phyloP scores from a whole-genome alignment of 1,284 basidiomycete species.

The Schizophyllum amplum region DNA sequence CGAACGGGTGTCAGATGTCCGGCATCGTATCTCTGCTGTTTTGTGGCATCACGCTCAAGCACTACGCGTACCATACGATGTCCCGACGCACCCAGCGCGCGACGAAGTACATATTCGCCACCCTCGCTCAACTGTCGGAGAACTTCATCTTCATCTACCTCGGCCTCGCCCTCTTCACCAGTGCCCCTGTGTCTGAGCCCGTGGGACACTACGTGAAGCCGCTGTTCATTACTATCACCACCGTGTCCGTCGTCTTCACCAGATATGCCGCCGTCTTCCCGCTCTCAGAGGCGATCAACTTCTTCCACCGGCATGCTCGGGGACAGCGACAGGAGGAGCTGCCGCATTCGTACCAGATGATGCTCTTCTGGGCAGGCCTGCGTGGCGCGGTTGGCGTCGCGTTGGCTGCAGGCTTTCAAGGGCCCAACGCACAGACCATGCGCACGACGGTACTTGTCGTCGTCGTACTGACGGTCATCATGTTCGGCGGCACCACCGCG shows the following conservation, averaged over 20 bases:
- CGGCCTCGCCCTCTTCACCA: conserved; percentile 92
- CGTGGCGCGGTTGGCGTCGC: conserved; percentile 97
- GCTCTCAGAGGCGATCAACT: conserved; percentile 91
- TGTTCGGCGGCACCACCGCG: conserved; percentile 95
- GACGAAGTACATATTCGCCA: conserved; percentile 93
- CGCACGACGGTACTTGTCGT: conserved; percentile 93
- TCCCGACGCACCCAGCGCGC: conserved; percentile 89
- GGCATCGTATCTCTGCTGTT: conserved; percentile 98
- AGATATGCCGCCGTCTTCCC: conserved; percentile 97
- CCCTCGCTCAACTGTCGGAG: conserved; percentile 90
- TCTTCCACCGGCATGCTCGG: conserved; percentile 76
- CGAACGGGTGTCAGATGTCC: conserved; percentile 89
- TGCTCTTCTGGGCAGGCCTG: conserved; percentile 98
- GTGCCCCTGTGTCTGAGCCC: conserved; percentile 59
- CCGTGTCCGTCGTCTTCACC: conserved; percentile 87
- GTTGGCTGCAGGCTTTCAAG: conserved; percentile 91
- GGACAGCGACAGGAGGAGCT: conserved; percentile 83
- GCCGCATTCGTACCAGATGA: conserved; percentile 95
- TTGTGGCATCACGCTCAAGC: conserved; percentile 98
- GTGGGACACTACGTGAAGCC: conserved; percentile 89
- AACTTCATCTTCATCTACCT: conserved; percentile 99
- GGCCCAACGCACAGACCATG: conserved; percentile 84
- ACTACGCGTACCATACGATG: conserved; percentile 99
- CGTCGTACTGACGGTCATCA: conserved; percentile 90
- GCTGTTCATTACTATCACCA: conserved; percentile 87